A percentile compares a stretch with the other conserved stretches of the same genome.
Conservation (phyloP, 257 asterid genomes). For the Plectranthus barbatus region DNA sequence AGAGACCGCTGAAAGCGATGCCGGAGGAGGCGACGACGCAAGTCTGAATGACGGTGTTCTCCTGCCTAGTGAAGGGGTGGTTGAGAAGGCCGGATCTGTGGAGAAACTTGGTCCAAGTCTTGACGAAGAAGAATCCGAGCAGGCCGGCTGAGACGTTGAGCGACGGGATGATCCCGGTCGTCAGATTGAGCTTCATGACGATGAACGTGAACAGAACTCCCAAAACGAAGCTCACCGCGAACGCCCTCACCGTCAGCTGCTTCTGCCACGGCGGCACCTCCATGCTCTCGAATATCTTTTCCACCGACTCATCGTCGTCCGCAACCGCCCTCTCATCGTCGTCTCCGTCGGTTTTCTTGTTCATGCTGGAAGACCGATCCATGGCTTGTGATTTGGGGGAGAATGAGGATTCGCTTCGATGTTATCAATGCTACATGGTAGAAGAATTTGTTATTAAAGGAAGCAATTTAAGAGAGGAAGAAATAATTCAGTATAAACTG, state of each 20-base stretch:
- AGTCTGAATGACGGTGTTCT: constrained; percentile 53
- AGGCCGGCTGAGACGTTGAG: constrained; percentile 83
- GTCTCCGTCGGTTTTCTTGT: no score
- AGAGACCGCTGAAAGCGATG: constrained; percentile 10
- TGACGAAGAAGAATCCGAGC: constrained; percentile 80
- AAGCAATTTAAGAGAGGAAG: no score
- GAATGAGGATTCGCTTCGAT: no score
- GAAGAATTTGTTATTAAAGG: no score
- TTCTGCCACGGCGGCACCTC: constrained; percentile 80
- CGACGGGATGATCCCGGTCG: constrained; percentile 79
- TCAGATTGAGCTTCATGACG: constrained; percentile 77
- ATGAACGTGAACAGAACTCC: constrained; percentile 67
- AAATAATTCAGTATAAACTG: no score
- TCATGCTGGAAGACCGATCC: no score
- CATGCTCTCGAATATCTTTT: constrained; percentile 53
- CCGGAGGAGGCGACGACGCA: background rate
- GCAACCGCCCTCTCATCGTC: no score
- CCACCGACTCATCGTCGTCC: constrained; percentile 17
- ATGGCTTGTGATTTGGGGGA: no score
- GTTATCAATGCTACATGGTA: no score
- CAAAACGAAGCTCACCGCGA: constrained; percentile 49
- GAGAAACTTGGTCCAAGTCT: constrained; percentile 64
- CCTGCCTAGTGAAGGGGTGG: constrained; percentile 88
- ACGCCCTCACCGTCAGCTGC: constrained; percentile 73
- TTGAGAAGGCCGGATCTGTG: constrained; percentile 51